Conservation (phyloP, 768 basidiomycete species). For the Russula lepida region DNA sequence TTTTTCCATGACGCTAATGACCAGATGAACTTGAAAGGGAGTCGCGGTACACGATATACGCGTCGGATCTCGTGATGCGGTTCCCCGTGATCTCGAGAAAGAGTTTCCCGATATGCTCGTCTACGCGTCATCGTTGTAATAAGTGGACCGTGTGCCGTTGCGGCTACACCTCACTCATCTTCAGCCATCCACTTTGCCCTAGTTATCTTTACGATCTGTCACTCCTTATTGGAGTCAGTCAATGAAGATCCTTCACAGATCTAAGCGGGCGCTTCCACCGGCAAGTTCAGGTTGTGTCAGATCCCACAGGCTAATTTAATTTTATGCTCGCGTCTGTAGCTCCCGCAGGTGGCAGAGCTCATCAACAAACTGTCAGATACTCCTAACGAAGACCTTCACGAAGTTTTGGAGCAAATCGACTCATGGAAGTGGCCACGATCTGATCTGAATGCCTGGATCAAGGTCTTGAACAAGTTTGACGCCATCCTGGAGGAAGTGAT, state of each 20-base stretch:
- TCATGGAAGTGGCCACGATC: constrained; percentile 93
- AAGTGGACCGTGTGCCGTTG: background rate
- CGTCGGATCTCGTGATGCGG: background rate
- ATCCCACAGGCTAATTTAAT: constrained; percentile 16
- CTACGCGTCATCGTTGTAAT: constrained; percentile 17
- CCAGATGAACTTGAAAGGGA: background rate
- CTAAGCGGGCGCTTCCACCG: constrained; percentile 72
- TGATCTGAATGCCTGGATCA: constrained; percentile 94
- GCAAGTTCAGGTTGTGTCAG: constrained; percentile 37
- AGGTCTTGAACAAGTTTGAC: constrained; percentile 94
- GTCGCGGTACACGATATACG: background rate
- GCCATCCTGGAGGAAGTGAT: constrained; percentile 75
- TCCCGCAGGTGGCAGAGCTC: constrained; percentile 72
- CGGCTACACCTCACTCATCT: constrained; percentile 2
- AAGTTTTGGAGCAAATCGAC: constrained; percentile 59
- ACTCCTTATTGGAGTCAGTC: constrained; percentile 41
- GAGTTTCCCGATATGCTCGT: background rate
- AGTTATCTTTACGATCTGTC: background rate
- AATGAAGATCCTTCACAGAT: constrained; percentile 86
- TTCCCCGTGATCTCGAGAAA: constrained; percentile 14
- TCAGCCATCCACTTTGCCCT: background rate
- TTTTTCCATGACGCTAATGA: background rate
- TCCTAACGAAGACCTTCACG: constrained; percentile 60
- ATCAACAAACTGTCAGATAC: constrained; percentile 62
- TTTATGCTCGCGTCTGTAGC: constrained; percentile 36